Percentiles rank a stretch among this genome's conserved stretches.
Evolutionary conservation across 495 filamentous ascomycete species (phyloP).

Genomic region (Tuber melanosporum): DNA sequence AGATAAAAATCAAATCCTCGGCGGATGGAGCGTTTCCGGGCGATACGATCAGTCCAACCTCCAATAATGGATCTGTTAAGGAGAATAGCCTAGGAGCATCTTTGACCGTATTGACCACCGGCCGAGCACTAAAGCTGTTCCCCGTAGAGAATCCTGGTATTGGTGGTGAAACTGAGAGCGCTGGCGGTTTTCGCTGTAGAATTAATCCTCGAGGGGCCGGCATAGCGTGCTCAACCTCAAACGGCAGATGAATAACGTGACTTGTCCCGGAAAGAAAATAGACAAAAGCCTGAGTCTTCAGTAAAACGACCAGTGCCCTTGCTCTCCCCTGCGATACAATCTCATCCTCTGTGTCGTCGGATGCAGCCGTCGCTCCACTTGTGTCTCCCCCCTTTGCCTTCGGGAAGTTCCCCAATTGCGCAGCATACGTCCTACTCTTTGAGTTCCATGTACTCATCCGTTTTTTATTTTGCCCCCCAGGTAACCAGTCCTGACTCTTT

Average conservation of each 20-base stretch:
- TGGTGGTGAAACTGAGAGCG: slow-evolving; percentile 35
- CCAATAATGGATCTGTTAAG: slow-evolving; percentile 77
- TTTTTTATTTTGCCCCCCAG: slow-evolving; percentile 37
- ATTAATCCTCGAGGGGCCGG: slow-evolving; percentile 74
- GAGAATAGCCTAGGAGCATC: slow-evolving; percentile 73
- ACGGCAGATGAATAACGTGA: slow-evolving; percentile 87
- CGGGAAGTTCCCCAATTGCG: slow-evolving; percentile 41
- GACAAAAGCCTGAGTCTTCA: slow-evolving; percentile 88
- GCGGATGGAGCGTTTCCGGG: slow-evolving; percentile 44
- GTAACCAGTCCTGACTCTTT: slow-evolving; percentile 37
- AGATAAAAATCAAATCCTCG: slow-evolving; percentile 78
- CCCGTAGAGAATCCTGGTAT: slow-evolving; percentile 32
- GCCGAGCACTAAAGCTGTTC: slow-evolving; percentile 38
- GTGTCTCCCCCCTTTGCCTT: slow-evolving; percentile 31
- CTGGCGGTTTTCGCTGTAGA: slow-evolving; percentile 64
- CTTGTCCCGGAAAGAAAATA: slow-evolving; percentile 83
- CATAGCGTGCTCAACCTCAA: slow-evolving; percentile 83
- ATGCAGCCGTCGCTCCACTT: slow-evolving; percentile 18
- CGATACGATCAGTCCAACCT: slow-evolving; percentile 76
- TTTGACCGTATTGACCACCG: slow-evolving; percentile 35
- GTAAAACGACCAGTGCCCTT: slow-evolving; percentile 77
- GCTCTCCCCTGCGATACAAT: slow-evolving; percentile 44
- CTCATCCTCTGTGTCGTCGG: slow-evolving; percentile 34
- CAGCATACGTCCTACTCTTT: slow-evolving; percentile 41
- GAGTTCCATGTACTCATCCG: slow-evolving; percentile 40